Base-by-base conservation (phyloP, 2,329 filamentous ascomycete genomes). In the Colletotrichum acutatum region DNA sequence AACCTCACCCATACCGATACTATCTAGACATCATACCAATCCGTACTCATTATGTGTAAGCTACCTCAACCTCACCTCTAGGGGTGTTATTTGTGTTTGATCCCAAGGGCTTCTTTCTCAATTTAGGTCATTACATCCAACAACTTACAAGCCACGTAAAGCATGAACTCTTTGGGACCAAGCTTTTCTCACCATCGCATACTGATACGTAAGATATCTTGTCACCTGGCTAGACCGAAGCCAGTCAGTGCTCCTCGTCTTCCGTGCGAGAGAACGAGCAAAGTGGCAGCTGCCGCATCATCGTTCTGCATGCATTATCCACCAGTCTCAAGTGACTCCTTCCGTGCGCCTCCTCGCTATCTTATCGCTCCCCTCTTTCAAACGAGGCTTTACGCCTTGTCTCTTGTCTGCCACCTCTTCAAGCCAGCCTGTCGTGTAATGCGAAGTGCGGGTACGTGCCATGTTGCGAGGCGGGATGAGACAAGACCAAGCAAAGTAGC, bases 191-290 rank as follows among this genome's bases (percentile, higher is more conserved):
- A 28, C 26, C 34, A 54, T 49, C 28, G 22, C 14, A 54, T n/a
- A 19, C 46, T 64, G 49, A 54, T 64, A 34, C 49, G 30, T 34
- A 26, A 26, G 30, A 54, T 37, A 37, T 37, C 65, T 53, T 32
- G 58, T 65, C 54, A 60, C 52, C 70, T 64, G 60, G 59, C 59
- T 16, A 19, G 59, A 53, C 42, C 46, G 24, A 46, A 65, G 60
- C 54, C 54, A 53, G 26, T 53, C 49, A n/a, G 46, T 37, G 34
- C 59, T 37, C 28, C 19, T n/a, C 30, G 53, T 28, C n/a, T 37
- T 70, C 70, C 64, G 60, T 72, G 70, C 70, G 34, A 22, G 28
- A 24, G 32, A 60, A 68, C 59, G 34, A 57, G 16, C 59, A 37
- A 59, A 68, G 66, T 64, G 66, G 26, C 57, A 68, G 46, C 56